These are phyloP conservation scores for Blastomyces emzantsi DNA, from an alignment of 2,329 filamentous ascomycete species.

Conservation along the genomic window DNA sequence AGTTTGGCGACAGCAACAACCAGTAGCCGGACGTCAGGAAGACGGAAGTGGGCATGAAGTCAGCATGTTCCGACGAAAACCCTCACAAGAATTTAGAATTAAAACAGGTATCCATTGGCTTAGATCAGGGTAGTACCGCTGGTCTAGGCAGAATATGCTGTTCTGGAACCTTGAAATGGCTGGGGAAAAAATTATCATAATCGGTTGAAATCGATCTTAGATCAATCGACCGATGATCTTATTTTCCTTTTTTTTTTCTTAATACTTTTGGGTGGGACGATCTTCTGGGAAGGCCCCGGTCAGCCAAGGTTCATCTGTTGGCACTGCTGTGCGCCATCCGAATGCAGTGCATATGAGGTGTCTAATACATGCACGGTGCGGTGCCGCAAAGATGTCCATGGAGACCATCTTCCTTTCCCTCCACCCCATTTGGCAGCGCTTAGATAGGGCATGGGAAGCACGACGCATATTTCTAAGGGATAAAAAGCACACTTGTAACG, in stretches of 20 bases:
- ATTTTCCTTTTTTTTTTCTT: background rate
- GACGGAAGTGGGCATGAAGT: background rate
- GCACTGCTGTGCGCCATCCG: constrained; percentile 9
- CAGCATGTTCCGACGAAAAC: background rate
- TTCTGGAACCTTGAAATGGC: constrained; percentile 5
- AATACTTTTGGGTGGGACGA: constrained; percentile 1
- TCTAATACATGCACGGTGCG: background rate
- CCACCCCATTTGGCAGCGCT: background rate
- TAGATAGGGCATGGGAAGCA: background rate
- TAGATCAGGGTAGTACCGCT: background rate
- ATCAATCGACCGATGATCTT: constrained; percentile 8
- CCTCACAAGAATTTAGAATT: background rate
- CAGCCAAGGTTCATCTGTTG: constrained; percentile 9
- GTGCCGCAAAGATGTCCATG: constrained; percentile 1
- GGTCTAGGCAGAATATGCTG: background rate
- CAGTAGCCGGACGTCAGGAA: background rate
- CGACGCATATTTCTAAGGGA: background rate
- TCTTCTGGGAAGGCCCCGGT: constrained; percentile 4
- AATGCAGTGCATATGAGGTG: constrained; percentile 8
- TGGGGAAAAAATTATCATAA: background rate
- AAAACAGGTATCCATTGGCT: background rate
- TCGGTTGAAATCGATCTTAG: background rate
- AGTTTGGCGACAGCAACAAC: background rate
- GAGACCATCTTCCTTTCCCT: background rate
- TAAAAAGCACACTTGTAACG: background rate